These are phyloP conservation scores for Paramecium caudatum DNA, from an alignment of 73 alveolate genomes.

Conservation along the genomic window DNA sequence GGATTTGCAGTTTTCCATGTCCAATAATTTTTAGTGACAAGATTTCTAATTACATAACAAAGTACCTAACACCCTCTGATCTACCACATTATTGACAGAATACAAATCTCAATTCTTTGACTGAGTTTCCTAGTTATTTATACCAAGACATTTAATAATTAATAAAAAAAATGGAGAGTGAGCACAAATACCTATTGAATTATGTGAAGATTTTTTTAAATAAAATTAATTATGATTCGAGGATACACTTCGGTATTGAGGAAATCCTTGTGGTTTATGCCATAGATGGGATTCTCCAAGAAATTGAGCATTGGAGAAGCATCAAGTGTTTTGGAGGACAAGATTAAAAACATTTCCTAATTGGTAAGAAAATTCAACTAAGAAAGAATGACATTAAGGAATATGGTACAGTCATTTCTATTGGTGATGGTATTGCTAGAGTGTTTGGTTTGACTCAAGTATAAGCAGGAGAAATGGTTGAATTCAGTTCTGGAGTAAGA, in stretches of 20 bases:
- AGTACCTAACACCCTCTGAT: slow-evolving; percentile 82
- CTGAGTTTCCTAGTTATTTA: slow-evolving; percentile 79
- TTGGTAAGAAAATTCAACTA: slow-evolving; percentile 45
- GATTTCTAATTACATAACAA: slow-evolving; percentile 66
- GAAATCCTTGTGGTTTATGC: slow-evolving; percentile 1
- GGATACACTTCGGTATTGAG: slow-evolving; percentile 45
- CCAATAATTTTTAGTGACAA: slow-evolving; percentile 82
- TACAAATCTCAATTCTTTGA: slow-evolving; percentile 88
- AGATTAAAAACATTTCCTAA: slow-evolving; percentile 74
- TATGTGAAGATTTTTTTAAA: slow-evolving; percentile 50
- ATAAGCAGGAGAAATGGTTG: slow-evolving; percentile 99
- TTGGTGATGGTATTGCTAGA: slow-evolving; percentile 99
- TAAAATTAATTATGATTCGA: slow-evolving; percentile 62
- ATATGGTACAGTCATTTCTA: slow-evolving; percentile 96
- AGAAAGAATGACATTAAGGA: slow-evolving; percentile 87
- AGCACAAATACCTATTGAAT: no score
- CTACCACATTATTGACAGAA: slow-evolving; percentile 84
- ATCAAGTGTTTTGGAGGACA: slow-evolving; percentile 75
- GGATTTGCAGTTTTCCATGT: slow-evolving; percentile 83
- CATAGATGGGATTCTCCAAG: slow-evolving; percentile 54
- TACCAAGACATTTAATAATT: slow-evolving; percentile 85
- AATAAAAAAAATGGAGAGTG: slow-evolving; percentile 31
- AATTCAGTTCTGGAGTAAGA: slow-evolving; percentile 95
- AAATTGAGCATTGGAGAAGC: slow-evolving; percentile 78
- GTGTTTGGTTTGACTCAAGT: slow-evolving; percentile 96